Base-by-base conservation (phyloP, 2,329 filamentous ascomycete genomes). In the Curvularia lunata region DNA sequence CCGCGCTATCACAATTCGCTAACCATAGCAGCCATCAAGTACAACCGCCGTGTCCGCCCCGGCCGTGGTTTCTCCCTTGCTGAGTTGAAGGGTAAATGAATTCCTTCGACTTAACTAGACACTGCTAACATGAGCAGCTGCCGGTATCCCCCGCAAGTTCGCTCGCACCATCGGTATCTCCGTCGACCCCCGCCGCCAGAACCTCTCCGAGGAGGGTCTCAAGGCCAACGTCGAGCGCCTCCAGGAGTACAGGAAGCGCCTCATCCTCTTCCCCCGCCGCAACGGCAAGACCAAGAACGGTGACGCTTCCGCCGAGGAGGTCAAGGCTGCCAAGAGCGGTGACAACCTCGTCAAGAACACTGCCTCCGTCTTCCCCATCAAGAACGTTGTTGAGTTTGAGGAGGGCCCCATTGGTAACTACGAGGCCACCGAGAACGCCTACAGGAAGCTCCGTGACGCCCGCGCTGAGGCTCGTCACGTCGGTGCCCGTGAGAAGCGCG, bases 211-310 rank as follows among this genome's bases (percentile, higher is more conserved):
- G 85, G 95, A 98, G 88, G 91, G 90, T 70, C 89, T 98, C 76
- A 86, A 91, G 81, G 86, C 86, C 86, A 99, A 99, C 84, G 94
- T 99, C 75, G 91, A 91, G 82, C 95, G 95, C 79, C 92, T 99
- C 79, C 93, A 97, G 88, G 92, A 92, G 80, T 99, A 97, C 92
- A 91, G 90, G 85, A 88, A 90, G 79, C 92, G 92, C 79, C 85
- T 99, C 78, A 97, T 99, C 81, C 88, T 99, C 80, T 97, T 99
- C 87, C 95, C 95, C 80, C 92, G 92, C 86, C 92, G 91, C 84
- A 88, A 88, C 80, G 93, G 93, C 84, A 74, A 95, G 84, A 87
- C 89, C 84, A 97, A 97, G 91, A 90, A 90, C 80, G 91, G 91
- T 81, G 92, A 97, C 83, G 89, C 89, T 67, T 85, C 89, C 81